phyloP scores from a whole-genome alignment of 1,139 yeast genomes.

The Geotrichum macrosporum region DNA sequence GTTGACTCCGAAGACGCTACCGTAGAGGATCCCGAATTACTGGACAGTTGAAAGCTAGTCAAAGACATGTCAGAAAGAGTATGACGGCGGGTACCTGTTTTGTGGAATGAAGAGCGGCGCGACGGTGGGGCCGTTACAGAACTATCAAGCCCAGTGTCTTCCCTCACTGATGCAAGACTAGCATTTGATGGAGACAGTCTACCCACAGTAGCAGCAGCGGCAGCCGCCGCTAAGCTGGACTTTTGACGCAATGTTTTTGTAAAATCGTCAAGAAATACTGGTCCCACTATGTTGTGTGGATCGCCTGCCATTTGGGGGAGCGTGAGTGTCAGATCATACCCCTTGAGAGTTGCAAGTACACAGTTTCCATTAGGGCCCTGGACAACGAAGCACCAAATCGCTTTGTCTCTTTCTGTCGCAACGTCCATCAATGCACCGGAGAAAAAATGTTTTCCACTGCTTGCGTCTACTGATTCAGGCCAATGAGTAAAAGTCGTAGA shows the following conservation, averaged over 20 bases:
- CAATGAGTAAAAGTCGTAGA: too few species aligned
- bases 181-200: not conserved
- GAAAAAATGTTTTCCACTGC: not conserved
- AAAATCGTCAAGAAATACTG: slow-evolving; percentile 10
- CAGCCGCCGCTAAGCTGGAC: not conserved
- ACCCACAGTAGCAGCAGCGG: not conserved
- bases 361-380: slow-evolving; percentile 1
- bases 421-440: slow-evolving; percentile 1
- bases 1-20: too few species aligned
- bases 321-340: slow-evolving; percentile 6
- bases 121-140: not conserved
- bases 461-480: not conserved
- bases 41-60: too few species aligned
- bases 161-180: slow-evolving; percentile 3
- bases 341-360: slow-evolving; percentile 10
- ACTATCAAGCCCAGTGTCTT: not conserved
- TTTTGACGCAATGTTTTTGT: slow-evolving; percentile 10
- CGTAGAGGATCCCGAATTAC: too few species aligned
- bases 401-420: not conserved
- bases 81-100: not conserved
- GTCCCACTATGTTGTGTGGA: not conserved
- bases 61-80: slow-evolving; percentile 1
- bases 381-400: slow-evolving; percentile 11
- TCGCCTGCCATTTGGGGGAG: not conserved
- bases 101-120: not conserved